Base-by-base conservation (phyloP, 495 filamentous ascomycete species). In the Podospora pseudocomata region DNA sequence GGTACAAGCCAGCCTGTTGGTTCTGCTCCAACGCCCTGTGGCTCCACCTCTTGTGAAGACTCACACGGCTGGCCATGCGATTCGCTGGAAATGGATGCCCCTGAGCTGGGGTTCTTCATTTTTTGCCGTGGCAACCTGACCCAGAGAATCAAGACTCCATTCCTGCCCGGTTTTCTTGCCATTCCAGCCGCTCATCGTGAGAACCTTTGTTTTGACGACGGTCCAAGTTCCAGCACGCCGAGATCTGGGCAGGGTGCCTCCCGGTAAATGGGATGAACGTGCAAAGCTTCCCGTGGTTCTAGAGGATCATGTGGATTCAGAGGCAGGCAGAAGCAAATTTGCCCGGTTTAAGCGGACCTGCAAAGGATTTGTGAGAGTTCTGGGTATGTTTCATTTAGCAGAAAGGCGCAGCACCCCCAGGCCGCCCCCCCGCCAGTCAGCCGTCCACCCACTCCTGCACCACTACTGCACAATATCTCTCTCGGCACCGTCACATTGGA, bases 401-500 rank as follows among this genome's bases (percentile, higher is more conserved):
- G 39, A 58, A 58, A 58, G 55, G 55, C 55, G 55, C 55, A 58
- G 55, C 55, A 20, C 9, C n/a, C 55, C 39, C 39, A 20, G 56
- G 6, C 56, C 19, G 18, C 23, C 56, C n/a, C 4, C 56, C 56
- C 3, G 19, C 20, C 26, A 23, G 19, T 13, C 26, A 5, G 19
- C 26, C 56, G 7, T 13, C 56, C 56, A 59, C 20, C 11, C 18
- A 23, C 23, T 20, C 56, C 19, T 59, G 26, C 26, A 59, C 56
- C 56, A 59, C 56, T 19, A 20, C 56, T 59, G 39, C 39, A 49
- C 7, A 49, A 32, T 20, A 44, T 32, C 61, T 63, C 32, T 20
- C 28, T 32, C 61, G 34, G 44, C 56, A 63, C 63, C 44, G n/a
- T 53, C 30, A 26, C 65, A n/a, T 66, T 59, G 13, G 39, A 49